A percentile compares a stretch with the other conserved stretches of the same genome.
Conservation (phyloP, 495 filamentous ascomycete genomes). For the Hypoxylon intermedium region DNA sequence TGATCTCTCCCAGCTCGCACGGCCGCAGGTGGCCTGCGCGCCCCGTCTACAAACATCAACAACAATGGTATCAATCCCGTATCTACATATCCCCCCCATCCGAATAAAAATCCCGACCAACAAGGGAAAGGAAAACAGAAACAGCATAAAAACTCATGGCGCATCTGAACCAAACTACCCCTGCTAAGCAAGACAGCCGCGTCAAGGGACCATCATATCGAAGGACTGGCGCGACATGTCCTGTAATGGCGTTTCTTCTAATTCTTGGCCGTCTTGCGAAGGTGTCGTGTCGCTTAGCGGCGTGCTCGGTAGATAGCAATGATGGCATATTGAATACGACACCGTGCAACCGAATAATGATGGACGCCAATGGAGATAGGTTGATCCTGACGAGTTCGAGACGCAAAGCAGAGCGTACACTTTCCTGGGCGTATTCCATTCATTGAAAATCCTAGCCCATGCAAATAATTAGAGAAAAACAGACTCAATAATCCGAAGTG, state of each 20-base stretch:
- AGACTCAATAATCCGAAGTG: slow-evolving; percentile 8
- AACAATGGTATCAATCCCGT: slow-evolving; percentile 37
- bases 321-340: slow-evolving; percentile 2
- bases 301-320: neutral
- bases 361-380: neutral
- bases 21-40: slow-evolving; percentile 19
- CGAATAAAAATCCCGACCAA: slow-evolving; percentile 7
- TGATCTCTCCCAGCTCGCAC: neutral
- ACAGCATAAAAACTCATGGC: slow-evolving; percentile 9
- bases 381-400: slow-evolving; percentile 12
- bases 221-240: neutral
- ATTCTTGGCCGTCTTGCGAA: neutral
- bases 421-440: slow-evolving; percentile 16
- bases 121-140: slow-evolving; percentile 18
- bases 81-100: slow-evolving; percentile 29
- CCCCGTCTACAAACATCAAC: slow-evolving; percentile 29
- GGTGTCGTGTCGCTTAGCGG: slow-evolving; percentile 4
- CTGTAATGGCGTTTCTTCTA: neutral
- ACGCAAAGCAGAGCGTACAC: slow-evolving; percentile 3
- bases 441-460: slow-evolving; percentile 14
- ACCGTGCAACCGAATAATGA: neutral
- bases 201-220: neutral
- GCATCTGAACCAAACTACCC: slow-evolving; percentile 14
- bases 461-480: slow-evolving; percentile 7
- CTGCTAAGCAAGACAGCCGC: slow-evolving; percentile 14